Evolutionary conservation across 1,284 basidiomycete genomes (phyloP), one percentile per base, ranked within the genome.

Genomic region (Psilocybe mexicana): DNA sequence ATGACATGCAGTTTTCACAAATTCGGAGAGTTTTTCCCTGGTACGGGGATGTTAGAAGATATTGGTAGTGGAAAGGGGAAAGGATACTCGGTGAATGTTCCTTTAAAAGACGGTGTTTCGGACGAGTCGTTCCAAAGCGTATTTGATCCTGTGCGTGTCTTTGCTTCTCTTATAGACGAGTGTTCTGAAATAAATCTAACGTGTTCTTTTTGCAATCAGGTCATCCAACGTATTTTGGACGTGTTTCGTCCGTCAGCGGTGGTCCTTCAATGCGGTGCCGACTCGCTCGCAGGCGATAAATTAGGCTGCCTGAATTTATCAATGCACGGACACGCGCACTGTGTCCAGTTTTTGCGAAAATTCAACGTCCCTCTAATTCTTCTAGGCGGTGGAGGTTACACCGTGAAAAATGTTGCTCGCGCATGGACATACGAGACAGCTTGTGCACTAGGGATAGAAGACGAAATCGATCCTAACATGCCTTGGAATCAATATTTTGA

Each of bases 381-480:
- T 43, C 80, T 99, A 1, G 97, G 96, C 36, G 96, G 96, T 1
- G 97, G 96, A 12, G 96, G 96, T 1, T 99, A 99, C 72, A 99
- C 96, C 0, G 87, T 94, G 30, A 94, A 94, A 73, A 99, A 99
- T 70, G 96, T 98, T 6, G 93, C 94, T 1, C 82, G 94, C 40
- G 89, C 92, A 14, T 99, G 96, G 96, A 90, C 95, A 12, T 98
- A 93, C 75, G 97, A 99, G 73, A 99, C 97, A 0, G 96, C 94
- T 0, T 90, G 96, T 67, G 92, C 95, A 30, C 83, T 96, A 12
- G 95, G 93, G 1, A 82, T 93, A 50, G 89, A 95, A 70, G 74
- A 85, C 40, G 81, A 82, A 5, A 88, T 98, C 54, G 85, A 92
- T 63, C 83, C 85, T 43, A 88, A 93, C 68, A 72, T 99, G 61